These are phyloP conservation scores for Meripilus lineatus DNA, from an alignment of 1,284 basidiomycete genomes.

Conservation along the genomic window DNA sequence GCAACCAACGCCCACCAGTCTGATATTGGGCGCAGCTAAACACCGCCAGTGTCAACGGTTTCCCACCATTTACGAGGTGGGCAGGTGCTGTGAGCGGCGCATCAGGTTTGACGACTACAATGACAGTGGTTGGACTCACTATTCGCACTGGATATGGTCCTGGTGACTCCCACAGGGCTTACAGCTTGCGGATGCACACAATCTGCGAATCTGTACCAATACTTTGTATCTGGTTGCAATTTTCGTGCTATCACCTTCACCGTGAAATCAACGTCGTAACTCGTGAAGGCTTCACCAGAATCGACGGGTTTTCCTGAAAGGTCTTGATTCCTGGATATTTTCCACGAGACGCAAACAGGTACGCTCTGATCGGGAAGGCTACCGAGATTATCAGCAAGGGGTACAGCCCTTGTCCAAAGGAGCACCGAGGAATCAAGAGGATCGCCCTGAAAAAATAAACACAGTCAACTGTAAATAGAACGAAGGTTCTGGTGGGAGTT, in stretches of 20 bases:
- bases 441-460: constrained; percentile 39
- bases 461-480: not conserved
- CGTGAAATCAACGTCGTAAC: constrained; percentile 61
- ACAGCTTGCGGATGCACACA: constrained; percentile 42
- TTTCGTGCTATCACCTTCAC: constrained; percentile 58
- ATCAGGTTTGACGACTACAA: not conserved
- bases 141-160: constrained; percentile 42
- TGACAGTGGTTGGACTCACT: constrained; percentile 26
- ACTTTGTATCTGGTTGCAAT: constrained; percentile 49
- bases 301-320: constrained; percentile 38
- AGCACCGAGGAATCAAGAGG: constrained; percentile 56
- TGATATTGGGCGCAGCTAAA: constrained; percentile 60
- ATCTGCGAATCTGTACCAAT: constrained; percentile 58
- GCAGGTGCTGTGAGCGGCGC: constrained; percentile 38
- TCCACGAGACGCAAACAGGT: constrained; percentile 55
- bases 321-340: constrained; percentile 34
- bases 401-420: constrained; percentile 57
- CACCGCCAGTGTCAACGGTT: constrained; percentile 49
- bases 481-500: no score
- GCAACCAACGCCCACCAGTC: constrained; percentile 29
- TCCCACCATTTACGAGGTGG: constrained; percentile 48
- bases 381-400: constrained; percentile 28
- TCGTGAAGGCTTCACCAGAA: constrained; percentile 51
- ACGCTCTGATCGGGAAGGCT: constrained; percentile 45
- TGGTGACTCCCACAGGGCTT: constrained; percentile 46